Evolutionary conservation across 2,329 filamentous ascomycete species (phyloP), one percentile per base, ranked within the genome.

Genomic region (Aspergillus puulaauensis): DNA sequence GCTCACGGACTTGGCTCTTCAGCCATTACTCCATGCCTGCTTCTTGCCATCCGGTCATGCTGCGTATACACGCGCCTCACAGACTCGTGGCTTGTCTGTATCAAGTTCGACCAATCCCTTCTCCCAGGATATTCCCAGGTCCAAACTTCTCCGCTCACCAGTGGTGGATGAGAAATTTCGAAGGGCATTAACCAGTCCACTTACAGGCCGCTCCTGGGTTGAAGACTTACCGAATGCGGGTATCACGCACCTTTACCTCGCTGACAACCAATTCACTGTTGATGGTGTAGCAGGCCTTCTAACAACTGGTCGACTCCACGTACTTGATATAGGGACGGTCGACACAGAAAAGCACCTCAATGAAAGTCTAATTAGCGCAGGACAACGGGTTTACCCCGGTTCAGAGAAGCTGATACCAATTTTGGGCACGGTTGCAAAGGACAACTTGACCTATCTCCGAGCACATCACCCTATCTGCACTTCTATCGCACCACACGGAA

Each of bases 181-280:
- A 7, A 76, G 74, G 54, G 71, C 78, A 12, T 74, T 84, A 39
- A 81, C 80, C 1, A 73, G 72, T 21, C 76, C 76, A 1, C 80
- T 84, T 43, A 77, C 82, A 15, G 80, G 79, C 9, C 78, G 80
- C 50, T 77, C 84, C 31, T 79, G 81, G 39, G 79, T 86, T 27
- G 83, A 86, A 62, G 79, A 84, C 61, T 73, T 81, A 1, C 77
- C 80, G 21, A 76, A 81, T 63, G 72, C 75, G 9, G 85, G 85
- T 2, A 79, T 86, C 39, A 86, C 84, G 0, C 84, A 87, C 70
- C 71, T 87, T 2, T 85, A 84, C 64, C 77, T 87, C 14, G 77
- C 83, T 3, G 78, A 79, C 7, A 87, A 87, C 56, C 64, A 73
- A 3, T 67, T 87, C 5, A 84, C 82, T 1, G 78, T 83, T 0